Conservation (phyloP, 2,329 filamentous ascomycete species). For the Penicillium sp. region DNA sequence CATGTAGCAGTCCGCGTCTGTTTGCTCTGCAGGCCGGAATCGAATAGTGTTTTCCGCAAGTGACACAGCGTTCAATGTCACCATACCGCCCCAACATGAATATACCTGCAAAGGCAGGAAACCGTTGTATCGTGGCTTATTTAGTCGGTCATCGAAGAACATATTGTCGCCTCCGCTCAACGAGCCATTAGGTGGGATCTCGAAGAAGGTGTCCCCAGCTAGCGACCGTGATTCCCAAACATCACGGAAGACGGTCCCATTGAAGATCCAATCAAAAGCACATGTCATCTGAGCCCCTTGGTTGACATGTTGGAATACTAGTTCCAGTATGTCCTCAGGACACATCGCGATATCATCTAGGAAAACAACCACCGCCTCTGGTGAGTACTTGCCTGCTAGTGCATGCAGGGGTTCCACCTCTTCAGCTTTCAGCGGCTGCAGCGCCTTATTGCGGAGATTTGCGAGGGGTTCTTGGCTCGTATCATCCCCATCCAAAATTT, state of each 20-base stretch:
- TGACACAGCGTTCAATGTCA: slow-evolving; percentile 50
- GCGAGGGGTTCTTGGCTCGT: neutral
- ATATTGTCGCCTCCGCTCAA: slow-evolving; percentile 54
- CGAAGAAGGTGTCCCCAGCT: slow-evolving; percentile 57
- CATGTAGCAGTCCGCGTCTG: slow-evolving; percentile 50
- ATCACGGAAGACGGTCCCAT: slow-evolving; percentile 56
- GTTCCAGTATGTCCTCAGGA: slow-evolving; percentile 58
- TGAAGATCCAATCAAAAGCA: slow-evolving; percentile 59
- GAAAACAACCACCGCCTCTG: slow-evolving; percentile 51
- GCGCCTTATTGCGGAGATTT: slow-evolving; percentile 5
- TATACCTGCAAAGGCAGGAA: slow-evolving; percentile 60
- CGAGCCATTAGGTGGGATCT: slow-evolving; percentile 51
- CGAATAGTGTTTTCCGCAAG: slow-evolving; percentile 45
- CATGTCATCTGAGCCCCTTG: slow-evolving; percentile 59
- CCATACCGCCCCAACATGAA: slow-evolving; percentile 61
- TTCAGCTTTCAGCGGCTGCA: slow-evolving; percentile 4
- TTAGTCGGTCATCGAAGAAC: slow-evolving; percentile 52
- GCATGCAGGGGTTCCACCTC: slow-evolving; percentile 34
- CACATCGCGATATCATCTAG: slow-evolving; percentile 58
- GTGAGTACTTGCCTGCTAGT: slow-evolving; percentile 22
- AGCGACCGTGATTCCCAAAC: slow-evolving; percentile 57
- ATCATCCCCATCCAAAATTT: neutral
- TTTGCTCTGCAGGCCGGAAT: slow-evolving; percentile 43
- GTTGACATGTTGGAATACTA: slow-evolving; percentile 49
- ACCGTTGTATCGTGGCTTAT: slow-evolving; percentile 33